phyloP scores from a whole-genome alignment of 2,329 filamentous ascomycete species.

The Trichophyton verrucosum region DNA sequence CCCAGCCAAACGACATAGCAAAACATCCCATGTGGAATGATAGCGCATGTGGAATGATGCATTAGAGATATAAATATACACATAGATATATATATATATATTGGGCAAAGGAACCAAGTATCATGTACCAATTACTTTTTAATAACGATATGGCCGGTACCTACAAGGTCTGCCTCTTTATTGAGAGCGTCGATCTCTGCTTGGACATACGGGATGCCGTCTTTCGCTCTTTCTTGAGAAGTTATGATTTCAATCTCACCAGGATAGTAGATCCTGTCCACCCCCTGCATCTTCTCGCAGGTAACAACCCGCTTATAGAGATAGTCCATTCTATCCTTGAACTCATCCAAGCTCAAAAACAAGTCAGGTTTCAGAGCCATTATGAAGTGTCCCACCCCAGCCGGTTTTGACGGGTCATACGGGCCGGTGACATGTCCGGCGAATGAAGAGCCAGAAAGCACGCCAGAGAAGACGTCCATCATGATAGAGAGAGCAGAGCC shows the following conservation, averaged over 20 bases:
- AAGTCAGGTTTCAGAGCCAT: conserved; percentile 61
- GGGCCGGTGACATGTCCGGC: conserved; percentile 65
- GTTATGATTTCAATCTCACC: conserved; percentile 45
- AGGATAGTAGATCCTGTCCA: conserved; percentile 46
- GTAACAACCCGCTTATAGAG: conserved; percentile 43
- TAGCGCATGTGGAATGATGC: background rate
- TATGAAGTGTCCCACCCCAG: conserved; percentile 64
- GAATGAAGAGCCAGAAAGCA: conserved; percentile 64
- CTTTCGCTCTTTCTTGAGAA: conserved; percentile 29
- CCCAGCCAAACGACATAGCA: background rate
- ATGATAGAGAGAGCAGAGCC: conserved; percentile 65
- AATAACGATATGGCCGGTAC: conserved; percentile 14
- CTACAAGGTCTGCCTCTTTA: conserved; percentile 37
- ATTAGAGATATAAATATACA: background rate
- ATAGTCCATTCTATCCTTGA: conserved; percentile 48
- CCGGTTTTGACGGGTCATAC: conserved; percentile 56
- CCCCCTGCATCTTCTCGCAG: conserved; percentile 41
- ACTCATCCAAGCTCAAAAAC: conserved; percentile 59
- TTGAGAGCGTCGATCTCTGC: conserved; percentile 41
- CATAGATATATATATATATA: background rate
- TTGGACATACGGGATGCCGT: conserved; percentile 40
- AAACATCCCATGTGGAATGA: background rate
- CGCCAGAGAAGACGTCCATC: conserved; percentile 81
- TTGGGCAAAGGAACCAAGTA: no score
- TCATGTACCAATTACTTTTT: background rate